Base-by-base conservation (phyloP, 2,329 filamentous ascomycete species). In the Coleophoma crateriformis region DNA sequence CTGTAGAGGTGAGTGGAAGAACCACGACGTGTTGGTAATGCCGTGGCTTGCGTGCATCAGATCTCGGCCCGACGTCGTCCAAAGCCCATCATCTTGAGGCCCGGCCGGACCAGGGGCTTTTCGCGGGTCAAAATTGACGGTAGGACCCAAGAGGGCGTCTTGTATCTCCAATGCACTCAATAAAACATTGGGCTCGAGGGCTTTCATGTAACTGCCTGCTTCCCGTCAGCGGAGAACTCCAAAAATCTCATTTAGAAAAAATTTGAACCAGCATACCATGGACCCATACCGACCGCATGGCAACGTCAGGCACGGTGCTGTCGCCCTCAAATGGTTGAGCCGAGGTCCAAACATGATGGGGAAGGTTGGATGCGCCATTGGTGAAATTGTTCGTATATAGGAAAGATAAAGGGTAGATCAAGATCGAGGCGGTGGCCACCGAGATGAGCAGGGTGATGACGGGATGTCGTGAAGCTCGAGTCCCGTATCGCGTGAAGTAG, bases 201-300 rank as follows among this genome's bases (percentile, higher is more conserved):
- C 88, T 60, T 83, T 76, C 84, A 91, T 91, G 62, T 90, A 90
- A 64, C 79, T 85, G 7, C 64, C 63, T 66, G 7, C 10, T 33
- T 6, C n/a, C 35, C 14, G 5, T 47, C 61, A 46, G 62, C 52
- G 48, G 42, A 12, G 8, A 32, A 17, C 17, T 33, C 10, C 13
- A 27, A 27, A 27, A 27, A 27, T 19, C 3, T 19, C 19, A 19
- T 19, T 19, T 19, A 10, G 20, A 2, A 46, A n/a, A 27, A 32
- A 10, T 17, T 5, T 13, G n/a, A 33, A 5, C 41, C 19, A 27
- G 38, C 58, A 27, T 60, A 54, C 86, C 87, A 61, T 91, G 87
- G 14, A 92, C 77, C 88, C 88, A 92, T 49, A 89, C 78, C 50
- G 88, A 88, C 57, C 87, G 85, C 81, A 92, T 87, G 49, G 87